Evolutionary conservation across 352 stramenopile genomes (phyloP), one percentile per base, ranked within the genome.

Genomic region (Pythium vanterpoolii): DNA sequence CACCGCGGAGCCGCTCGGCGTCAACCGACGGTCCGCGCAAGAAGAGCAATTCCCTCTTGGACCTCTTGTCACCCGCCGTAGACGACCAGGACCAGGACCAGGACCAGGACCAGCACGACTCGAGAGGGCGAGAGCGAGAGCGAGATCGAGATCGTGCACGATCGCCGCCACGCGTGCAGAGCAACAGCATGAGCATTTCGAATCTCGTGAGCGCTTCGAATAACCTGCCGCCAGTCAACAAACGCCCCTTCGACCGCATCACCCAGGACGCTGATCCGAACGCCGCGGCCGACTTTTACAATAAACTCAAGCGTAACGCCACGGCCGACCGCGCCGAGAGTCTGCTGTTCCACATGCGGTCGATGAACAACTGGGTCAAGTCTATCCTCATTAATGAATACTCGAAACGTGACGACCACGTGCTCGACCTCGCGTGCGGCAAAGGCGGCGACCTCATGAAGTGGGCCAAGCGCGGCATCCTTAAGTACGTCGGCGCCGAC

Each of bases 321-420:
- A 85, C 83, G 49, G 81, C 71, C 56, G 82, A 92, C 53, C 78
- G 92, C 58, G 83, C 85, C 9, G 86, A 96, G 55, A 96, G 90
- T 60, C 76, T 93, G 53, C 82, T 99, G 18, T 99, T 98, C 71
- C 97, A 99, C 75, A 97, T 99, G 87, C 84, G 96, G 33, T 82
- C 90, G 24, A 95, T 99, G 65, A 99, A 99, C 79, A 98, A 98
- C 71, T 99, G 96, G 96, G 92, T 99, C 31, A 99, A 99, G 71
- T 95, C 92, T 18, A 96, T 96, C 16, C 82, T 98, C 64, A 98
- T 98, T 65, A 87, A 89, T 60, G 92, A 98, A 60, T 89, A 76
- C 56, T 86, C 83, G 11, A 72, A 81, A 55, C 82, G 72, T 13
- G 81, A 89, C 42, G 76, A 99, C 26, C 72, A 86, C 24, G 89